A percentile compares a stretch with the other conserved stretches of the same genome.
These are phyloP conservation scores for Dictyostelium purpureum DNA, from an alignment of 78 protist species.

Conservation along the genomic window DNA sequence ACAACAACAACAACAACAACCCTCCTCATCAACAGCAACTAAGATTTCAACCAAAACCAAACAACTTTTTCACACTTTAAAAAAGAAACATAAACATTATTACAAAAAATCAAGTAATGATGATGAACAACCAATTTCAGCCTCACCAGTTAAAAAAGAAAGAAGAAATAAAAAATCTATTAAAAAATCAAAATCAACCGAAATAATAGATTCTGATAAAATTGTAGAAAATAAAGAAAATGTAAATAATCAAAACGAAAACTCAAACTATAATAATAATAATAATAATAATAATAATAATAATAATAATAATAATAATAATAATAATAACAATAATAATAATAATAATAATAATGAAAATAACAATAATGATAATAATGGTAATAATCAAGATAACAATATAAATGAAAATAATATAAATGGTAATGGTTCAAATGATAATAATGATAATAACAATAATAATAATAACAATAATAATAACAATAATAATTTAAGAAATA, in stretches of 20 bases:
- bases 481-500: not conserved
- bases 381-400: not conserved
- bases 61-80: not conserved
- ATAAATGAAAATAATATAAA: no score
- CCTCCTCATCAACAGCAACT: not conserved
- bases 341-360: not conserved
- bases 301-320: not conserved
- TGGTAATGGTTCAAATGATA: not conserved
- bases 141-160: not conserved
- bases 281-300: not conserved
- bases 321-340: not conserved
- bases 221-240: not conserved
- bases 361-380: not conserved
- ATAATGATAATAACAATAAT: not conserved
- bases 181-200: not conserved
- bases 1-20: not conserved
- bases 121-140: not conserved
- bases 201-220: not conserved
- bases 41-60: not conserved
- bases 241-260: not conserved
- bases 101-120: not conserved
- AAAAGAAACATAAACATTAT: slow-evolving; percentile 13
- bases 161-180: not conserved
- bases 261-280: not conserved
- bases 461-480: slow-evolving; percentile 5